A percentile compares a stretch with the other conserved stretches of the same genome.
Evolutionary conservation across 305 asterid genomes (phyloP).

Genomic region (Rubia peregrina): DNA sequence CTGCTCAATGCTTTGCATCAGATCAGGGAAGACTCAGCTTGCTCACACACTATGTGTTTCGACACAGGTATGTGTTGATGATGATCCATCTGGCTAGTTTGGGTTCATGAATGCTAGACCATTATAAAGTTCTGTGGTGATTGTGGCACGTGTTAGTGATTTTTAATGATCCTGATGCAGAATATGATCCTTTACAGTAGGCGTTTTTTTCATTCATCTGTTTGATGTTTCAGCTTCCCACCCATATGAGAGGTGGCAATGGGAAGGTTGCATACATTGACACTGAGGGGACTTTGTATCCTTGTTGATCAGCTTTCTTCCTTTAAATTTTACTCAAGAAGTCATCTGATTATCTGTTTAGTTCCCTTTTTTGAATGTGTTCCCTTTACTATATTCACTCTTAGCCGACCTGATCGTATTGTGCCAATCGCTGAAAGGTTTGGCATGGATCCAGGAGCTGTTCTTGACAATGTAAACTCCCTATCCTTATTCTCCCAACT

Average conservation of each 20-base stretch:
- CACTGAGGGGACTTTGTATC: conserved; percentile 98
- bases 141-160: not conserved
- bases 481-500: not conserved
- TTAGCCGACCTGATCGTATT: conserved; percentile 87
- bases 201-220: conserved; percentile 2
- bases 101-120: not conserved
- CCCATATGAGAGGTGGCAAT: conserved; percentile 82
- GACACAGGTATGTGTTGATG: conserved; percentile 58
- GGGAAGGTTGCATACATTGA: conserved; percentile 96
- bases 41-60: conserved; percentile 95
- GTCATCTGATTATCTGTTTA: conserved; percentile 5
- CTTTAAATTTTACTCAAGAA: conserved; percentile 6
- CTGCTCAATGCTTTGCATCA: conserved; percentile 28
- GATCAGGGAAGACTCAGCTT: conserved; percentile 98
- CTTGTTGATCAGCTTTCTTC: conserved; percentile 23
- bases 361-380: not conserved
- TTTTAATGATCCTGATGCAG: not conserved
- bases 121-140: not conserved
- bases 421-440: conserved; percentile 92
- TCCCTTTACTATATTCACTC: conserved; percentile 36
- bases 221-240: conserved; percentile 63
- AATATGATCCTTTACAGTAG: not conserved
- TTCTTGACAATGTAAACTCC: conserved; percentile 71
- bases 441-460: conserved; percentile 99
- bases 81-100: conserved; percentile 1